Base-by-base conservation (phyloP, 2,329 filamentous ascomycete genomes). In the Microsporum canis region DNA sequence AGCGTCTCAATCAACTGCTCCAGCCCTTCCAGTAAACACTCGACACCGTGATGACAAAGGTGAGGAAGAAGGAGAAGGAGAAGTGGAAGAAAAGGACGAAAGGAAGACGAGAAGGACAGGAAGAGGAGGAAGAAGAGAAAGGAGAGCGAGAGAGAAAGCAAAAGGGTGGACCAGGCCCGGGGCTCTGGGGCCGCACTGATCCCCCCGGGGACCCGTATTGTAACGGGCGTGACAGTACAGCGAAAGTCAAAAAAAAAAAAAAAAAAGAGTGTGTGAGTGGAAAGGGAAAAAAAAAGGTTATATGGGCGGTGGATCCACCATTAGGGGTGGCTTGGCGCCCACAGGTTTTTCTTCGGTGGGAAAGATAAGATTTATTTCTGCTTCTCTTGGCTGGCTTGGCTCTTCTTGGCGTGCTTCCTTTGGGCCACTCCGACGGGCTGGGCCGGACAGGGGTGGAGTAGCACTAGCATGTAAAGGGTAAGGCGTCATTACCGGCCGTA, bases 131-230 rank as follows among this genome's bases (percentile, higher is more conserved):
- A 45, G 29, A 23, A 41, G 41, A 55, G 23, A 43, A 33, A 8
- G 23, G 34, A 29, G 41, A 34, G 29, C 14, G 39, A 36, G 57
- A 38, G 39, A 47, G 38, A 49, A 47, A 57, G 34, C 10, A 57
- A 41, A 39, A 41, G 23, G 38, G 39, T 17, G 57, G 57, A 45
- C 57, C 57, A 59, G 29, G 57, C 34, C 57, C 57, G 39, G 57
- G 57, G 57, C 36, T 17, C 45, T 59, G 57, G 57, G 57, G 57
- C 57, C 45, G 41, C 41, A 55, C 49, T 55, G 29, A 34, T 55
- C 5, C 27, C 27, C 34, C 34, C 12, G 7, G 36, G 5, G 3
- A 3, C 6, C 23, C 10, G 23, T 34, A 33, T n/a, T 17, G 38
- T 27, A 58, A 58, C 56, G 36, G 36, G 56, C 39, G 23, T 58